Conservation (phyloP, 306 rosid species). For the Ziziphus jujuba region DNA sequence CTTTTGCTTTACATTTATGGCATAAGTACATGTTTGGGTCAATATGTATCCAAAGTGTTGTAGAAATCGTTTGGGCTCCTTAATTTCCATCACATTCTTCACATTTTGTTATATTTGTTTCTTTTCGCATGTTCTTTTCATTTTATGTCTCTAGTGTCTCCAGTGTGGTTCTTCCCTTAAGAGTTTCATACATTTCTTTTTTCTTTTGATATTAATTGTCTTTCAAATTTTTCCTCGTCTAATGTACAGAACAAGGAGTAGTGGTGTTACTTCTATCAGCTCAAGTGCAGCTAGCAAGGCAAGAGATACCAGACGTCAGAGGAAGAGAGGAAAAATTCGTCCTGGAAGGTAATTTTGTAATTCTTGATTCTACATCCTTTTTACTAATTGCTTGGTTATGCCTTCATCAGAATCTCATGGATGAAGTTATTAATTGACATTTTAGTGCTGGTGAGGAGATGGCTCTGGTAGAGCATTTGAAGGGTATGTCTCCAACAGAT, state of each 20-base stretch:
- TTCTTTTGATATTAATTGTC: constrained; percentile 2
- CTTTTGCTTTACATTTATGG: no score
- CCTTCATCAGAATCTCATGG: constrained; percentile 13
- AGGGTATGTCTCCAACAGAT: constrained; percentile 71
- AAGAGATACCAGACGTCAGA: constrained; percentile 82
- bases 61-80: no score
- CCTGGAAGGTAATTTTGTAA: constrained; percentile 78
- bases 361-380: constrained; percentile 2
- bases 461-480: constrained; percentile 87
- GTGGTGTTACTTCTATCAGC: constrained; percentile 58
- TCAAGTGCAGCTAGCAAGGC: constrained; percentile 78
- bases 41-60: no score
- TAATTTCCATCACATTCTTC: no score
- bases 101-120: background rate
- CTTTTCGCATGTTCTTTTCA: background rate
- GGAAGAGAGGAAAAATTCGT: constrained; percentile 92
- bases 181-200: constrained; percentile 3
- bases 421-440: constrained; percentile 24
- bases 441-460: constrained; percentile 89
- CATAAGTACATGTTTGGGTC: no score
- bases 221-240: constrained; percentile 31
- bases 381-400: background rate
- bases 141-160: background rate
- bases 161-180: background rate
- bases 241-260: constrained; percentile 65